These are phyloP conservation scores for Gardenia jasminoides DNA, from an alignment of 257 asterid genomes.

Conservation along the genomic window DNA sequence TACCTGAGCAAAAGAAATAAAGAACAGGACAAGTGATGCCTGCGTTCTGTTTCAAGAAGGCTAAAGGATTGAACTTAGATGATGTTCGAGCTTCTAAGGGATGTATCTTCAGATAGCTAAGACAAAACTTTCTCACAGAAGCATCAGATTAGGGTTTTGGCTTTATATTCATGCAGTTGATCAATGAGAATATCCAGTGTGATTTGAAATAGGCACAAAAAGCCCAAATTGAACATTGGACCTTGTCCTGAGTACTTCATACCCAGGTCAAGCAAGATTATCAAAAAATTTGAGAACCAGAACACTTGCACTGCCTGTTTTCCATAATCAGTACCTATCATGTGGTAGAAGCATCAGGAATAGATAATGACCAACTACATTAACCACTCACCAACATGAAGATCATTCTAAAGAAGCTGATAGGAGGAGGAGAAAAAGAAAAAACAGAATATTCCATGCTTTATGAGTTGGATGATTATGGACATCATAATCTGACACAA, in stretches of 20 bases:
- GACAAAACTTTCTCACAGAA: slow-evolving; percentile 8
- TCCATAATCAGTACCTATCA: neutral
- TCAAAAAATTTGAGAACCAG: neutral
- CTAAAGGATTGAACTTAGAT: neutral
- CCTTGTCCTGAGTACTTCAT: neutral
- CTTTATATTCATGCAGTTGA: neutral
- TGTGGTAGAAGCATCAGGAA: neutral
- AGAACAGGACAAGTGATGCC: neutral
- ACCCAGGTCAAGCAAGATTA: slow-evolving; percentile 1
- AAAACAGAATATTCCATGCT: neutral
- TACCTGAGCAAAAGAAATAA: neutral
- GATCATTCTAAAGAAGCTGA: slow-evolving; percentile 17
- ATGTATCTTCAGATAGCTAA: neutral
- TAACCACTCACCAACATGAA: neutral
- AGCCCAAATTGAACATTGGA: neutral
- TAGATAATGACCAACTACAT: neutral
- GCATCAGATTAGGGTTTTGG: neutral
- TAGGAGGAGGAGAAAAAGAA: neutral
- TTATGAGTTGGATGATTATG: neutral
- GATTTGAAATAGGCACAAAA: neutral
- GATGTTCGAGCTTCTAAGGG: neutral
- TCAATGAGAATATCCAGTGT: neutral
- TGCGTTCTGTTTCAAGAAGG: slow-evolving; percentile 3
- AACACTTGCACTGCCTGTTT: neutral
- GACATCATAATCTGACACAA: slow-evolving; percentile 3